These are phyloP conservation scores for Zasmidium citrigriseum DNA, from an alignment of 2,329 filamentous ascomycete species.

Conservation along the genomic window DNA sequence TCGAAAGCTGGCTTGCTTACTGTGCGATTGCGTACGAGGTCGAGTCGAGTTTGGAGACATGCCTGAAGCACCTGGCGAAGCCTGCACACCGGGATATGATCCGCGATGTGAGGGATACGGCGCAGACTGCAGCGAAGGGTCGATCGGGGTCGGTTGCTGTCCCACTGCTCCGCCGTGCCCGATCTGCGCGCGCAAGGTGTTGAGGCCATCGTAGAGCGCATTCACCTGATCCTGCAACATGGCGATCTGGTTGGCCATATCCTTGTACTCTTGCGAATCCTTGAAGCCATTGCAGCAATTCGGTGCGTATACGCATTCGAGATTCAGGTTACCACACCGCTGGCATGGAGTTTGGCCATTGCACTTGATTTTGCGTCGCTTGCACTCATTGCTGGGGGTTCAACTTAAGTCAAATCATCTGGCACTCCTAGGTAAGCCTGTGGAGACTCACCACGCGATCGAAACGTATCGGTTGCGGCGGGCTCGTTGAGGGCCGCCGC, in stretches of 20 bases:
- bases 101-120: conserved; percentile 19
- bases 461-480: conserved; percentile 69
- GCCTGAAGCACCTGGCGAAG: conserved; percentile 23
- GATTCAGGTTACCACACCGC: conserved; percentile 63
- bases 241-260: conserved; percentile 73
- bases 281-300: conserved; percentile 82
- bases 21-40: conserved; percentile 35
- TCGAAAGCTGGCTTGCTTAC: conserved; percentile 66
- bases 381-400: conserved; percentile 61
- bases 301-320: conserved; percentile 66
- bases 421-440: conserved; percentile 31
- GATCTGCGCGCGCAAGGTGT: conserved; percentile 60
- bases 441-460: conserved; percentile 59
- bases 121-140: conserved; percentile 35
- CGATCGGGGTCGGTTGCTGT: conserved; percentile 33
- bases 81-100: conserved; percentile 20
- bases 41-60: conserved; percentile 36
- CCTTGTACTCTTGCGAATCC: conserved; percentile 87
- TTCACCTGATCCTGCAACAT: conserved; percentile 83
- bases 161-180: conserved; percentile 8
- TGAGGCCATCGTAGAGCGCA: conserved; percentile 71
- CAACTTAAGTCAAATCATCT: background rate
- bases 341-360: conserved; percentile 67
- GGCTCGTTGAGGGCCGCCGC: conserved; percentile 51
- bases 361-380: conserved; percentile 68